Conservation (phyloP, 2,329 filamentous ascomycete genomes). For the Bertia moriformis region DNA sequence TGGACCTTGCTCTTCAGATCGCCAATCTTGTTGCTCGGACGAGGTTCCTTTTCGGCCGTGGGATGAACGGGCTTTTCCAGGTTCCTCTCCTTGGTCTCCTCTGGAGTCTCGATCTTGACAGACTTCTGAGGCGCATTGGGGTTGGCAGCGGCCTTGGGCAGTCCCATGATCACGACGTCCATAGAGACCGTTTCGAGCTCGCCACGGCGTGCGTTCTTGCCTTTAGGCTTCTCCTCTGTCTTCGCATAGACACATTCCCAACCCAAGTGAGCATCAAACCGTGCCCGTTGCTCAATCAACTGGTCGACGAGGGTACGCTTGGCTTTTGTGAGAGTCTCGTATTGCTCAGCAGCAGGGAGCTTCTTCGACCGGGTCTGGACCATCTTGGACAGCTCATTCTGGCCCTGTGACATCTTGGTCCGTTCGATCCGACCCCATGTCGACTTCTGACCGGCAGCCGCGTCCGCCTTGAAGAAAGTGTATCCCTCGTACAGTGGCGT, state of each 20-base stretch:
- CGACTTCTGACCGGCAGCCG: not conserved
- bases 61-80: too few relatives aligned
- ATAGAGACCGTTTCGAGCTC: not conserved
- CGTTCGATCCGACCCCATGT: not conserved
- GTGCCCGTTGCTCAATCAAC: not conserved
- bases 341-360: not conserved
- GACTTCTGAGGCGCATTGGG: too few relatives aligned
- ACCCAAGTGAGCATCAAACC: not conserved
- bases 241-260: not conserved
- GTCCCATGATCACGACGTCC: not conserved
- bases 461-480: not conserved
- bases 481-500: not conserved
- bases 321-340: not conserved
- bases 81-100: too few relatives aligned
- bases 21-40: too few relatives aligned
- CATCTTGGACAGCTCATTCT: not conserved
- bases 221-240: not conserved
- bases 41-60: too few relatives aligned
- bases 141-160: too few relatives aligned
- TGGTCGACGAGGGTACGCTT: not conserved
- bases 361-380: not conserved
- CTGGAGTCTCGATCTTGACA: too few relatives aligned
- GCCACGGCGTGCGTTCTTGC: not conserved
- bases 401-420: not conserved
- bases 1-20: too few relatives aligned